Base-by-base conservation (phyloP, 1,139 yeast genomes). In the Yamadazyma dushanensis region DNA sequence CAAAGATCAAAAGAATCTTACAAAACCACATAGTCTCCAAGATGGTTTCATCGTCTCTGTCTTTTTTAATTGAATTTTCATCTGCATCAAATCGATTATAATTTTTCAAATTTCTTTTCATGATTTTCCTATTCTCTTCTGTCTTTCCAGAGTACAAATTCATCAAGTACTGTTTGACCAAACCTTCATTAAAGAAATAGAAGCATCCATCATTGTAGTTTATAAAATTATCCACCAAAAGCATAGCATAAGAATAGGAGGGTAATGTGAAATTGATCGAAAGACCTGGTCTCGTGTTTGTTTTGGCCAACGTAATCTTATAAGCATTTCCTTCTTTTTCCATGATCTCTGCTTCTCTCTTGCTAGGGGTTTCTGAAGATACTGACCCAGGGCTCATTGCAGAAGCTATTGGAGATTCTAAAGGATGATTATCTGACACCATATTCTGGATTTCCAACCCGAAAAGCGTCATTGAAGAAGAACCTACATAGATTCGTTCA, bases 121-220 rank as follows among this genome's bases (percentile, higher is more conserved):
- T 54, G 16, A 70, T 70, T 31, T 54, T 56, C 38, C 59, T 64
- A 44, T 70, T 70, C 26, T 67, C 75, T 10, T 53, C 57, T 15
- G 67, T 54, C 23, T 66, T 67, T 6, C 76, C 76, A 3, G 73
- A 58, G 53, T 82, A 84, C 21, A 83, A 66, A 41, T 80, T 72
- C 63, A 78, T 73, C 34, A 83, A 55, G 43, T 78, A 81, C 43
- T 76, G 74, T 51, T 83, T 83, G 19, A 83, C 86, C 20, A 83
- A 54, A 0, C 94, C 94, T 53, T 84, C 90, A 54, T 87, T 87
- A 63, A 86, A 84, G 52, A 86, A 86, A 58, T 87, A 87, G 56
- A 85, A 87, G 49, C 95, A 84, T 1, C 92, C 94, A 53, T 84
- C 92, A 49, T 86, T 82, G 53, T 83, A 86, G 36, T 82, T 80